phyloP scores from a whole-genome alignment of 495 filamentous ascomycete species.

The Neurospora sp. region DNA sequence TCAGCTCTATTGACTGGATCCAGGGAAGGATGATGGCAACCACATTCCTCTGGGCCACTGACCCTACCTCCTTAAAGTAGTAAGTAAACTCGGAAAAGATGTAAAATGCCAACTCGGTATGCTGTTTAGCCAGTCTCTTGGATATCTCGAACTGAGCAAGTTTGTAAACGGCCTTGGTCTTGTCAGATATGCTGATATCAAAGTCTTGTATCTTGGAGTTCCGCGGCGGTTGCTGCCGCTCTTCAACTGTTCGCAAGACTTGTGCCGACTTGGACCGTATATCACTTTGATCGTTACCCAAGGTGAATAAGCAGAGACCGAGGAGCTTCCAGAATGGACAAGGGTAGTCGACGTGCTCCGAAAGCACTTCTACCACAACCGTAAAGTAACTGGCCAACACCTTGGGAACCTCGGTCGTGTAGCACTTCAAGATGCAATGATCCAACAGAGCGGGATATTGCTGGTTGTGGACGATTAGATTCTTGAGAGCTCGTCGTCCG shows the following conservation, averaged over 20 bases:
- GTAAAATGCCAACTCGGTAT: slow-evolving; percentile 79
- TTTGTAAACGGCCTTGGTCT: slow-evolving; percentile 96
- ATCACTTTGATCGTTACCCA: slow-evolving; percentile 81
- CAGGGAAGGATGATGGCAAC: slow-evolving; percentile 90
- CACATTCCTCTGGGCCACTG: slow-evolving; percentile 81
- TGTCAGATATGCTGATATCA: slow-evolving; percentile 96
- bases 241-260: slow-evolving; percentile 72
- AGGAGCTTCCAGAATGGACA: slow-evolving; percentile 85
- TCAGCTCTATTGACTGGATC: slow-evolving; percentile 89
- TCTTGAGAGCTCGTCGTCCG: slow-evolving; percentile 79
- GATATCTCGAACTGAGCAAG: slow-evolving; percentile 95
- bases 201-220: slow-evolving; percentile 91
- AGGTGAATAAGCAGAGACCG: slow-evolving; percentile 76
- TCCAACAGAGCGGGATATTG: slow-evolving; percentile 75
- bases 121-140: slow-evolving; percentile 75
- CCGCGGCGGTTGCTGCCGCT: slow-evolving; percentile 57
- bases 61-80: slow-evolving; percentile 76
- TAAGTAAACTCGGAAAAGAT: slow-evolving; percentile 90
- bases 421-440: slow-evolving; percentile 81
- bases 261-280: slow-evolving; percentile 83
- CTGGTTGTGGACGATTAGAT: slow-evolving; percentile 82
- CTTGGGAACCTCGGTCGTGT: slow-evolving; percentile 64
- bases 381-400: slow-evolving; percentile 92
- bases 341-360: slow-evolving; percentile 67
- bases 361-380: slow-evolving; percentile 77